Evolutionary conservation across 441 rosid species (phyloP).

Genomic region (Pelargonium cotyledonis): DNA sequence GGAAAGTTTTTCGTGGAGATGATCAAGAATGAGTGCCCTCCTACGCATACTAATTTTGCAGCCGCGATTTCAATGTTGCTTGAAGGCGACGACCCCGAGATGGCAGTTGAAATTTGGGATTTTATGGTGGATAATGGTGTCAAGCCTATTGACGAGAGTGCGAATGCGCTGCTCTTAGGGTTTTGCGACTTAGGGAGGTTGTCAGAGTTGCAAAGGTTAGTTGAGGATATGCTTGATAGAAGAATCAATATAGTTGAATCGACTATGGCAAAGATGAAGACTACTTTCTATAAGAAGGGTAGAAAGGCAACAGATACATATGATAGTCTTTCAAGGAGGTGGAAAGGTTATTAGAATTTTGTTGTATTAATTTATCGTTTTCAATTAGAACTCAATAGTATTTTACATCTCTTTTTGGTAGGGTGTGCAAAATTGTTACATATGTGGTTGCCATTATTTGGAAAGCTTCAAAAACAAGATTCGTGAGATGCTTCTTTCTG

Average conservation of each 20-base stretch:
- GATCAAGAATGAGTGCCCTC: slow-evolving; percentile 48
- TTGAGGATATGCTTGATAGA: slow-evolving; percentile 44
- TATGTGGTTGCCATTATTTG: background rate
- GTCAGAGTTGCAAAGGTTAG: slow-evolving; percentile 35
- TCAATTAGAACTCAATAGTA: background rate
- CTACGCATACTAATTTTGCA: slow-evolving; percentile 36
- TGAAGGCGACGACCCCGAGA: slow-evolving; percentile 45
- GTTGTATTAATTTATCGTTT: slow-evolving; percentile 13
- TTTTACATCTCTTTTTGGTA: slow-evolving; percentile 9
- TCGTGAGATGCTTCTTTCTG: background rate
- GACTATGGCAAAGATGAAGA: slow-evolving; percentile 45
- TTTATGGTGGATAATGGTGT: slow-evolving; percentile 38
- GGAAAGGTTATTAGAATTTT: slow-evolving; percentile 30
- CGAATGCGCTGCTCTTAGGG: slow-evolving; percentile 44
- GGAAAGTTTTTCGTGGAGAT: slow-evolving; percentile 46
- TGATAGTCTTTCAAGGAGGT: slow-evolving; percentile 39
- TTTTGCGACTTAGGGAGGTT: slow-evolving; percentile 41
- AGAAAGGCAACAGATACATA: slow-evolving; percentile 38
- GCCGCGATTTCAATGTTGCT: slow-evolving; percentile 39
- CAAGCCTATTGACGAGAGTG: slow-evolving; percentile 37
- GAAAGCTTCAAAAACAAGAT: background rate
- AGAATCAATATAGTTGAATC: slow-evolving; percentile 33
- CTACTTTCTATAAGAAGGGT: slow-evolving; percentile 29
- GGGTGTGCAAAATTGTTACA: background rate
- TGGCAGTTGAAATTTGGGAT: slow-evolving; percentile 51